These are phyloP conservation scores for Ogataea pilisensis DNA, from an alignment of 805 yeast genomes.

Conservation along the genomic window DNA sequence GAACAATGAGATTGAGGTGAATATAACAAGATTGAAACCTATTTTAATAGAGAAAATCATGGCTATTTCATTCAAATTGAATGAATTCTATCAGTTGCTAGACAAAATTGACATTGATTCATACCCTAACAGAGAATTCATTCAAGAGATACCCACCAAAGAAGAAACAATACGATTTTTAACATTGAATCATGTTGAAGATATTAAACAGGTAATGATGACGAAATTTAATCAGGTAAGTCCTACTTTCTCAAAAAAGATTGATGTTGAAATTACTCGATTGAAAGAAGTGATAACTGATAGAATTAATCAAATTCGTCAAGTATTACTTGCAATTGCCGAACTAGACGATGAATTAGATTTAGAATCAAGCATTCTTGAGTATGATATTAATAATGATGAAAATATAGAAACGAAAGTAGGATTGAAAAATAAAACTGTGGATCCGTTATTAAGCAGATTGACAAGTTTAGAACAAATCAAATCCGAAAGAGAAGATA, in stretches of 20 bases:
- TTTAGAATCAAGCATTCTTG: neutral
- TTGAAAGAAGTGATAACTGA: slow-evolving; percentile 22
- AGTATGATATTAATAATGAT: slow-evolving; percentile 7
- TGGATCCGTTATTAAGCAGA: slow-evolving; percentile 13
- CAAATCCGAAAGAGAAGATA: slow-evolving; percentile 35
- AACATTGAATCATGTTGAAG: slow-evolving; percentile 18
- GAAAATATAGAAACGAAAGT: slow-evolving; percentile 18
- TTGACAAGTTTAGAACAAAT: slow-evolving; percentile 25
- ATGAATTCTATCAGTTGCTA: slow-evolving; percentile 21
- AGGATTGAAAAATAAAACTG: slow-evolving; percentile 18
- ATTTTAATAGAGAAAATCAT: slow-evolving; percentile 22
- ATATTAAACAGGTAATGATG: slow-evolving; percentile 23
- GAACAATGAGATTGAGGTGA: slow-evolving; percentile 20
- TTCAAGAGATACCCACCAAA: slow-evolving; percentile 23
- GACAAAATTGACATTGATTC: slow-evolving; percentile 20
- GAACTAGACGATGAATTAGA: slow-evolving; percentile 12
- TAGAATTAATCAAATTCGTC: slow-evolving; percentile 17
- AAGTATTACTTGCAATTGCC: slow-evolving; percentile 5
- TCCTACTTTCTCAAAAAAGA: slow-evolving; percentile 20
- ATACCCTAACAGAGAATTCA: slow-evolving; percentile 8
- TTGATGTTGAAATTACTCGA: slow-evolving; percentile 27
- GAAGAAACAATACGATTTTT: slow-evolving; percentile 18
- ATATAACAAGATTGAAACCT: slow-evolving; percentile 23
- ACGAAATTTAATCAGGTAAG: slow-evolving; percentile 26
- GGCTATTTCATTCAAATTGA: slow-evolving; percentile 19